Evolutionary conservation across 441 rosid species (phyloP).

Genomic region (Bocquillonia castaneifolia): DNA sequence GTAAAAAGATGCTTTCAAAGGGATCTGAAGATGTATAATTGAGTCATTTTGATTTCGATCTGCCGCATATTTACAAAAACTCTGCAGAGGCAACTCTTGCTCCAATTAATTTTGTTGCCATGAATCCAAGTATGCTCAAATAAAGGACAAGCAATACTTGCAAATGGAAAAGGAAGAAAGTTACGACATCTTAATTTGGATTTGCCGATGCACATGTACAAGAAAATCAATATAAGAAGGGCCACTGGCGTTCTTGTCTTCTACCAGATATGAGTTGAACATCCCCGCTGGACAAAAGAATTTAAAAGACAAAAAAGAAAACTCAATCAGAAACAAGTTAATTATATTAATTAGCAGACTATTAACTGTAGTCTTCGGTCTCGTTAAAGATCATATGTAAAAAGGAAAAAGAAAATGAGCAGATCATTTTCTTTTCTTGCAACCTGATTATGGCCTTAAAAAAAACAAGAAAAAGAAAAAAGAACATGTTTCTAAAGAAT

Average conservation of each 20-base stretch:
- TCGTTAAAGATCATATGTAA: too few species aligned
- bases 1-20: background rate
- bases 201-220: constrained; percentile 6
- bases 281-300: background rate
- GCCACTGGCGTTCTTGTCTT: constrained; percentile 4
- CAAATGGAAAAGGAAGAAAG: background rate
- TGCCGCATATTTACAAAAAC: background rate
- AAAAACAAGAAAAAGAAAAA: too few species aligned
- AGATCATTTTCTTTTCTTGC: too few species aligned
- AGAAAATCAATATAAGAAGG: constrained; percentile 6
- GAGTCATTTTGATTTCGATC: background rate
- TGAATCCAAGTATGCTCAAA: background rate
- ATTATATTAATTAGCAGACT: background rate
- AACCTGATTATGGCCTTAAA: too few species aligned
- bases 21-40: background rate
- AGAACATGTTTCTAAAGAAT: too few species aligned
- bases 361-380: too few species aligned
- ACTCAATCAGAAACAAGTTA: background rate
- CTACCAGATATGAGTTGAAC: background rate
- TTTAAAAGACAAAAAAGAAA: background rate
- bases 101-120: background rate
- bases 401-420: too few species aligned
- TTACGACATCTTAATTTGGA: constrained; percentile 7
- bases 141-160: background rate
- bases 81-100: background rate